phyloP scores from a whole-genome alignment of 208 protist species.

The Wallacemonas sp. region DNA sequence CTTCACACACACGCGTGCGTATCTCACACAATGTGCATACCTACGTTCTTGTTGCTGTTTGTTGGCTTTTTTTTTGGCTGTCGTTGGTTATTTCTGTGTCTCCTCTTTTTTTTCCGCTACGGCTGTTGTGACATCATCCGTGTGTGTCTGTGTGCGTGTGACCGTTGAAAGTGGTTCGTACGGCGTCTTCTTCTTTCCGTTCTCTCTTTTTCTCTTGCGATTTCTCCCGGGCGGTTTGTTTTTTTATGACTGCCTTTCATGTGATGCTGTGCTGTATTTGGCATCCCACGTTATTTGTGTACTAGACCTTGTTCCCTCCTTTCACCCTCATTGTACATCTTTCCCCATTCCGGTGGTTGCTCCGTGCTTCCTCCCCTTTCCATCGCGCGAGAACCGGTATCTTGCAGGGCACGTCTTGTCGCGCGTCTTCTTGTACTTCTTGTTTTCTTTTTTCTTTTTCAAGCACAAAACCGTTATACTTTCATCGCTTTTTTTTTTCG shows the following conservation, averaged over 20 bases:
- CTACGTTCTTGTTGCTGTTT: conserved; percentile 4
- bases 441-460: conserved; percentile 15
- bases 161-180: neutral
- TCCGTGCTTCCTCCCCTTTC: neutral
- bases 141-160: no score
- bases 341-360: neutral
- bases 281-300: no score
- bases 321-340: neutral
- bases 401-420: conserved; percentile 2
- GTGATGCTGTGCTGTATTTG: no score
- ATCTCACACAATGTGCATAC: no score
- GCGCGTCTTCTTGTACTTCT: conserved; percentile 13
- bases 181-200: conserved; percentile 13
- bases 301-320: no score
- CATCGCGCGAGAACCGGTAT: neutral
- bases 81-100: neutral
- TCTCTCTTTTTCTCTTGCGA: neutral
- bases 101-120: conserved; percentile 23
- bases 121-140: no score
- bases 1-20: no score
- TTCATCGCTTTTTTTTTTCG: conserved; percentile 3
- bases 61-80: conserved; percentile 6
- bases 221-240: no score
- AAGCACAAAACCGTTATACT: neutral
- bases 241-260: no score